These are phyloP conservation scores for Lactuca saligna DNA, from an alignment of 129 eudicot genomes.

Conservation along the genomic window DNA sequence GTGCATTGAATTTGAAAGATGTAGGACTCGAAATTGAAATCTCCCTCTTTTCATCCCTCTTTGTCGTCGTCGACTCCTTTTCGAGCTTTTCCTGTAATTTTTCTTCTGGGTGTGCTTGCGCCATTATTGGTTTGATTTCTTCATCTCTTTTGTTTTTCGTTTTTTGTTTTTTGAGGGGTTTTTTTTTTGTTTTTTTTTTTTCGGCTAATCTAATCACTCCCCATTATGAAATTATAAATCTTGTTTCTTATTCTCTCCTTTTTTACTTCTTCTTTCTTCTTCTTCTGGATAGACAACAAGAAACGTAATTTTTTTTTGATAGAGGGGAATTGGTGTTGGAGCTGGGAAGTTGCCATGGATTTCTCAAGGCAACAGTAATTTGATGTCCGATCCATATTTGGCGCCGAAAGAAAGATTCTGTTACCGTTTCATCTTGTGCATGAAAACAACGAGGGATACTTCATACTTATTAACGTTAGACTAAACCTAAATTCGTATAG, in stretches of 20 bases:
- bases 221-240: constrained; percentile 13
- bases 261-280: constrained; percentile 4
- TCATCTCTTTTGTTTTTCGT: background rate
- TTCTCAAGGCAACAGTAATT: constrained; percentile 18
- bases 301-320: constrained; percentile 1
- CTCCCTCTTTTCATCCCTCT: constrained; percentile 31
- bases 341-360: constrained; percentile 26
- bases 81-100: constrained; percentile 27
- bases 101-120: constrained; percentile 46
- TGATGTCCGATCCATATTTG: constrained; percentile 29
- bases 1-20: constrained; percentile 71
- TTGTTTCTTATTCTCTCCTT: constrained; percentile 16
- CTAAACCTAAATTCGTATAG: no score
- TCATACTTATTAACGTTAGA: no score
- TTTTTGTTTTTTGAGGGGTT: background rate
- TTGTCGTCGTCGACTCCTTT: constrained; percentile 3
- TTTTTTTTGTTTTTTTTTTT: background rate
- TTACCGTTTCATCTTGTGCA: constrained; percentile 6
- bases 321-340: constrained; percentile 29
- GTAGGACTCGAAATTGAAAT: constrained; percentile 8
- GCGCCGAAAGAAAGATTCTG: constrained; percentile 18
- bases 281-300: constrained; percentile 2
- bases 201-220: constrained; percentile 26
- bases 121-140: constrained; percentile 41
- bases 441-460: constrained; percentile 6